Base-by-base conservation (phyloP, 2,329 filamentous ascomycete species). In the Cladosporium sp. region DNA sequence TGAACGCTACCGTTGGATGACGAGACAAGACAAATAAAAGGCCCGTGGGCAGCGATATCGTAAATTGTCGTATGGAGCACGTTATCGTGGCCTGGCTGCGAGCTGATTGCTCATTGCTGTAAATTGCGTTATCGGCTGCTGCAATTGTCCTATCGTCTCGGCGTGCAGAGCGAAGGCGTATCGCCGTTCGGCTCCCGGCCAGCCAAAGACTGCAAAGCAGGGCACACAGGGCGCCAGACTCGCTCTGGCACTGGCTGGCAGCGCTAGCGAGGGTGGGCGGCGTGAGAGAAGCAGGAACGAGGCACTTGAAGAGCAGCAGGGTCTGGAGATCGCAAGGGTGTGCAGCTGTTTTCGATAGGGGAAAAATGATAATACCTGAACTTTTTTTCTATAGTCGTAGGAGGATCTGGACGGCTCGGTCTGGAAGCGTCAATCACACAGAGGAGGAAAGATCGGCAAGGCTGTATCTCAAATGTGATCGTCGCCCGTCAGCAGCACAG, bases 231-330 rank as follows among this genome's bases (percentile, higher is more conserved):
- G 43, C 43, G 43, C 43, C 43, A 34, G 30, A 34, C 1, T 52
- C 43, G 30, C 49, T 43, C 37, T 42, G 45, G 51, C 22, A 39
- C 3, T 55, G 55, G 42, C 52, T 59, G 37, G 22, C 25, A 38
- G 37, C 51, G 51, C 51, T 52, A 52, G 51, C 51, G 51, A 52
- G 25, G 51, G 43, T 52, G 51, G 51, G 51, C 51, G 51, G 19
- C 51, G 37, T 25, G 42, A 40, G 8, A 40, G 51, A 52, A 52
- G 37, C 51, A 52, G 51, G 51, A 52, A 52, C 51, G 37, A 40
- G 37, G 50, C 50, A 40, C 36, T 37, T 52, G 36, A 52, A 28
- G 22, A 52, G 51, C 51, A 52, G 22, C 20, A 38, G 34, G 51
- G 37, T 52, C 22, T 39, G 37, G 51, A 40, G 51, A 40, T 28